Evolutionary conservation across 1,284 basidiomycete species (phyloP), one percentile per base, ranked within the genome.

Genomic region (Cronartium quercuum): DNA sequence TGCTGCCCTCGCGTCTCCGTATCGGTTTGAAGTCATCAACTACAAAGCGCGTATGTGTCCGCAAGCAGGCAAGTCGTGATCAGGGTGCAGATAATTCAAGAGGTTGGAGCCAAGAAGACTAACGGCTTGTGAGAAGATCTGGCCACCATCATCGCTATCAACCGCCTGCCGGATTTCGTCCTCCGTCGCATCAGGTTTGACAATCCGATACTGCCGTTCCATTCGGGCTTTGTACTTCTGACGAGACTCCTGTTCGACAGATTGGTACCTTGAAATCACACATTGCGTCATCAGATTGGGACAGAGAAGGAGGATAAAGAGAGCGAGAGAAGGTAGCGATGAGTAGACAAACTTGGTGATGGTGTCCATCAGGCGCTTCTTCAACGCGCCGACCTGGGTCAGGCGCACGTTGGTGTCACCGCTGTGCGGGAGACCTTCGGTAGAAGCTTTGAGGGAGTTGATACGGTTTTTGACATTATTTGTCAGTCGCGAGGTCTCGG

Each of bases 181-280:
- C 3, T 87, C 86, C 15, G 91, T 90, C 2, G 93, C 93, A 80
- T 94, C 88, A 6, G 92, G 92, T 84, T 96, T 95, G 75, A 94
- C 92, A 88, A 98, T 98, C 84, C 90, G 92, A 85, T 90, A 95
- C 84, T 98, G 96, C 77, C 96, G 87, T 84, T 95, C 94, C 85
- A 95, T 89, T 61, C 94, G 86, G 82, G 94, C 91, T 83, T 92
- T 92, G 83, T 96, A 94, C 84, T 92, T 94, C 78, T 90, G 86
- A 76, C 95, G 89, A 82, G 91, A 92, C 81, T 92, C 89, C 83
- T 94, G 90, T 84, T 99, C 96, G 34, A 96, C 92, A 55, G 88
- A 87, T 83, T 97, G 93, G 80, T 86, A 86, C 51, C 68, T 71
- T 12, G 41, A 42, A 37, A 13, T 44, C 10, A 42, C 1, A 35